These are phyloP conservation scores for Babesia caballi DNA, from an alignment of 169 alveolate species.

Conservation along the genomic window DNA sequence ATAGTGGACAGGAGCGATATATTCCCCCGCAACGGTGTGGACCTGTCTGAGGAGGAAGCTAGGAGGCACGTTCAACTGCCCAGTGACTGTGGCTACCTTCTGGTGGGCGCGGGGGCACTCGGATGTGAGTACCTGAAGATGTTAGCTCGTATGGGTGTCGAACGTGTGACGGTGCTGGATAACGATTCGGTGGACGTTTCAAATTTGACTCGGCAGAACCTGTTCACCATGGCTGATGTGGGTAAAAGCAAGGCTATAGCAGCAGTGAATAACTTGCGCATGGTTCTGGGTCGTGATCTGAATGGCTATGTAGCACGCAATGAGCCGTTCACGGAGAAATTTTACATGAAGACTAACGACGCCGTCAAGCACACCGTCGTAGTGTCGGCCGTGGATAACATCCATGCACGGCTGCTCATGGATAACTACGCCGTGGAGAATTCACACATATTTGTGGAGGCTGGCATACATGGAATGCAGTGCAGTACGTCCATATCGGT, in stretches of 20 bases:
- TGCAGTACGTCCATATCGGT: conserved; percentile 55
- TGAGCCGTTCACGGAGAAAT: conserved; percentile 18
- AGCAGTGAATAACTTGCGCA: conserved; percentile 33
- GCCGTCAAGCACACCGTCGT: not conserved
- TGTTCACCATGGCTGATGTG: conserved; percentile 51
- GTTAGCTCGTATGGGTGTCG: conserved; percentile 49
- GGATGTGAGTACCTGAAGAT: conserved; percentile 60
- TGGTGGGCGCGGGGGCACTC: conserved; percentile 66
- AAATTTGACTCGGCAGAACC: conserved; percentile 47
- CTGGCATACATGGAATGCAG: conserved; percentile 67
- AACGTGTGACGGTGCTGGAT: conserved; percentile 40
- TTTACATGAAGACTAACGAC: not conserved
- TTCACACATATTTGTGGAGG: conserved; percentile 33
- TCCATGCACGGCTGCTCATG: conserved; percentile 49
- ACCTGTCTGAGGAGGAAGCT: conserved; percentile 15
- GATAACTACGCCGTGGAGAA: conserved; percentile 45
- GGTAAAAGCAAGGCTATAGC: conserved; percentile 52
- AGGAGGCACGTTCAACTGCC: not conserved
- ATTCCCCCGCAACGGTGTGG: conserved; percentile 24
- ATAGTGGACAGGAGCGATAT: conserved; percentile 55
- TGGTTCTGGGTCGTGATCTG: not conserved
- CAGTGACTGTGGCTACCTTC: conserved; percentile 9
- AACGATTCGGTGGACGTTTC: conserved; percentile 55
- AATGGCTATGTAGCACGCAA: not conserved
- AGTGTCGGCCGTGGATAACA: conserved; percentile 64